These are phyloP conservation scores for Gracilaria vermiculophylla DNA, from an alignment of 23 red algal genomes.

Conservation along the genomic window DNA sequence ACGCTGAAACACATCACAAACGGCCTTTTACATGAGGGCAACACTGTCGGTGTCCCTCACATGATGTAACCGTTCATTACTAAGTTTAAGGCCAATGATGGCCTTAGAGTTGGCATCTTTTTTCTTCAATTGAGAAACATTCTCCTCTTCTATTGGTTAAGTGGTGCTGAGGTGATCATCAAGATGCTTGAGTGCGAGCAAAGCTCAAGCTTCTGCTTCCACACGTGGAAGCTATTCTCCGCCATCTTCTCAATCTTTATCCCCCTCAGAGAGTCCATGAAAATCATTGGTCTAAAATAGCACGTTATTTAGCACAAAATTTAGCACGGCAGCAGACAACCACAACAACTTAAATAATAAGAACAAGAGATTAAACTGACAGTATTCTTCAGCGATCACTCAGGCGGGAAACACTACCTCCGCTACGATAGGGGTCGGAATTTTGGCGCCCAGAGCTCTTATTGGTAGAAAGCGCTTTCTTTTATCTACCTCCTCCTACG, in stretches of 20 bases:
- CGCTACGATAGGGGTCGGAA: not conserved
- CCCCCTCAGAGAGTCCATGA: not conserved
- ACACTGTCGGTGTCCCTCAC: not conserved
- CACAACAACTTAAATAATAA: not conserved
- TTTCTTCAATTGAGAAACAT: not conserved
- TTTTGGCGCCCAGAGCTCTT: not conserved
- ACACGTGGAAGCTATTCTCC: no score
- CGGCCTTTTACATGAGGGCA: not conserved
- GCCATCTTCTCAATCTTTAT: not conserved
- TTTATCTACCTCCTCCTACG: not conserved
- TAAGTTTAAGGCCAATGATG: slow-evolving; percentile 30
- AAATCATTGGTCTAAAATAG: not conserved
- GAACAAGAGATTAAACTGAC: not conserved
- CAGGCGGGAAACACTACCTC: not conserved
- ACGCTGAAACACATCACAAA: no score
- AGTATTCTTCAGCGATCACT: not conserved
- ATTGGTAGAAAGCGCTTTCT: not conserved
- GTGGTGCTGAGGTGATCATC: not conserved
- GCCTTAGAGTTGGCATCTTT: not conserved
- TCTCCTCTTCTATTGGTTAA: not conserved
- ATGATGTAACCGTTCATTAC: not conserved
- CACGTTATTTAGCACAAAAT: no score
- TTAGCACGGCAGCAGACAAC: not conserved
- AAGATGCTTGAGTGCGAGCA: not conserved
- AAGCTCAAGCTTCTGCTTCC: not conserved